A percentile compares a stretch with the other conserved stretches of the same genome.
phyloP scores from a whole-genome alignment of 1,284 basidiomycete genomes.

The Leccinum pachyderme region DNA sequence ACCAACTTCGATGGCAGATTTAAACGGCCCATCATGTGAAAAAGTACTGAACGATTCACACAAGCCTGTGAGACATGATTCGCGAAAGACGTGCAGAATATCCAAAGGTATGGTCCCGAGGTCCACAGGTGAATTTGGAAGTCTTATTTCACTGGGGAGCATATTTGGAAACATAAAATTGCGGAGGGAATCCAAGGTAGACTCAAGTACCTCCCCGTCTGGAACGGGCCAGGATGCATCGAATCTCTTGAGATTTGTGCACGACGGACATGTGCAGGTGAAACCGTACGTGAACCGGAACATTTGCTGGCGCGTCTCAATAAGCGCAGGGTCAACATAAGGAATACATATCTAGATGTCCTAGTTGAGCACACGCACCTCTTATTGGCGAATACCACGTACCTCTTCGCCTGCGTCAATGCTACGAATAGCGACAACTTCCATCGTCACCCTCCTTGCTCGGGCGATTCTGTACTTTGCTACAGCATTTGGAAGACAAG shows the following conservation, averaged over 20 bases:
- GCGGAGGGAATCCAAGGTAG: slow-evolving; percentile 38
- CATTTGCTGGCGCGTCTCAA: slow-evolving; percentile 56
- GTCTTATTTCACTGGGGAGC: slow-evolving; percentile 12
- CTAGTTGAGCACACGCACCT: neutral
- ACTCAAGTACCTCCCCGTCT: slow-evolving; percentile 14
- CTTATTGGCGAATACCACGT: slow-evolving; percentile 4
- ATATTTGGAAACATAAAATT: slow-evolving; percentile 36
- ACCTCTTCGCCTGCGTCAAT: slow-evolving; percentile 65
- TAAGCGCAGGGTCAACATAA: slow-evolving; percentile 72
- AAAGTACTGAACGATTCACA: slow-evolving; percentile 62
- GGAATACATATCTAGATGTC: slow-evolving; percentile 59
- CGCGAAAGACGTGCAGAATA: slow-evolving; percentile 48
- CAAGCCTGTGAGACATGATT: slow-evolving; percentile 55
- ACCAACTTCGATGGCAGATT: slow-evolving; percentile 53
- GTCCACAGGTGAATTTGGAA: slow-evolving; percentile 25
- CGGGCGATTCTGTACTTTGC: slow-evolving; percentile 51
- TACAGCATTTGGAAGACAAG: slow-evolving; percentile 70
- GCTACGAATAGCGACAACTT: slow-evolving; percentile 58
- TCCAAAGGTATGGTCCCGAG: slow-evolving; percentile 39
- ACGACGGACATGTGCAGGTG: slow-evolving; percentile 58
- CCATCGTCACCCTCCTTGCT: slow-evolving; percentile 47
- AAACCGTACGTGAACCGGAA: slow-evolving; percentile 67
- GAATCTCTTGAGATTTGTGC: slow-evolving; percentile 40
- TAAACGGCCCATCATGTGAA: slow-evolving; percentile 62
- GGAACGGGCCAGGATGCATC: slow-evolving; percentile 28